phyloP scores from a whole-genome alignment of 2,329 filamentous ascomycete species.

The Fusarium torreyae region DNA sequence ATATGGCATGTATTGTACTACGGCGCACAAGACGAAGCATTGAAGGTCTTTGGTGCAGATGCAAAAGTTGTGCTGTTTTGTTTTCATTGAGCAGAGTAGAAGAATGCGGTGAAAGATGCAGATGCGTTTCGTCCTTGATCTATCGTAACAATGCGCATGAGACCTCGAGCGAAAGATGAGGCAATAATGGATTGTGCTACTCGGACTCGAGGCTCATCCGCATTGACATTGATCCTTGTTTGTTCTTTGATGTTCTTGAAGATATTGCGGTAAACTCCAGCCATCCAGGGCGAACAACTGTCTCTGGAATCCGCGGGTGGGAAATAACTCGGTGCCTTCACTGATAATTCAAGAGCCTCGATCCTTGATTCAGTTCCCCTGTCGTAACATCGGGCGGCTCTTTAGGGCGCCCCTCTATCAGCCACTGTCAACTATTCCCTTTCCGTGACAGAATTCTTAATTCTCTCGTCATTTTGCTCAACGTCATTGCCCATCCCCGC shows the following conservation, averaged over 20 bases:
- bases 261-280: background rate
- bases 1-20: conserved; percentile 17
- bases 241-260: background rate
- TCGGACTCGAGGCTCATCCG: background rate
- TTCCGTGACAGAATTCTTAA: conserved; percentile 4
- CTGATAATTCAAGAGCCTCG: conserved; percentile 20
- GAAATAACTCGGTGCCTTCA: background rate
- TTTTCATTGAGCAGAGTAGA: conserved; percentile 8
- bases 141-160: conserved; percentile 29
- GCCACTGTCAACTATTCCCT: conserved; percentile 15
- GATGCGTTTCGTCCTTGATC: conserved; percentile 35
- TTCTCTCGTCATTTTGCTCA: conserved; percentile 35
- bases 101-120: conserved; percentile 34
- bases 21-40: background rate
- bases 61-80: background rate
- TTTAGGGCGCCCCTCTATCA: conserved; percentile 27
- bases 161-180: conserved; percentile 33
- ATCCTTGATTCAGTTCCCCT: conserved; percentile 22
- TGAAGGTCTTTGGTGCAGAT: background rate
- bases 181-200: conserved; percentile 23
- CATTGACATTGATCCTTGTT: background rate
- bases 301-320: background rate
- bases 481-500: conserved; percentile 34
- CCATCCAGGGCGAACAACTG: background rate
- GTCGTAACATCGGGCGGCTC: conserved; percentile 27